Conservation (phyloP, 164 flowering plant species). For the Stephania cephalantha region DNA sequence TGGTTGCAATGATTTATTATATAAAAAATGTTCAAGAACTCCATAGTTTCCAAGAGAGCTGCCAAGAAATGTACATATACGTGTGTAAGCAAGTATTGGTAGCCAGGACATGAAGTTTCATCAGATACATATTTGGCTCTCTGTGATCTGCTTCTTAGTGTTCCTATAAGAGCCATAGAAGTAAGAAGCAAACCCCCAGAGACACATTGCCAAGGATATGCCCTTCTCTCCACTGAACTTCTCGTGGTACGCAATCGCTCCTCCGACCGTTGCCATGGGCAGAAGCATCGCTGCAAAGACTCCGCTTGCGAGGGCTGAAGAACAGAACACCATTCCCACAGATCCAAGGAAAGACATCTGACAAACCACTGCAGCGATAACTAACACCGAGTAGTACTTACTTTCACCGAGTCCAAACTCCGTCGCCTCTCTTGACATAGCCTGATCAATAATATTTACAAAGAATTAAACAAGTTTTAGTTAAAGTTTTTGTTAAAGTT, state of each 20-base stretch:
- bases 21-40: too few relatives aligned
- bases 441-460: not conserved
- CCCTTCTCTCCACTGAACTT: constrained; percentile 14
- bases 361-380: not conserved
- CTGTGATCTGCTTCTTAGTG: not conserved
- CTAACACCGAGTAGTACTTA: constrained; percentile 5
- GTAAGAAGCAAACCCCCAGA: constrained; percentile 10
- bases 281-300: not conserved
- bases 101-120: not conserved
- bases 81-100: too few relatives aligned
- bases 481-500: too few relatives aligned
- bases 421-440: constrained; percentile 8
- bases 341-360: not conserved
- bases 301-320: constrained; percentile 7
- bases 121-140: not conserved
- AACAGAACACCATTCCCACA: constrained; percentile 1
- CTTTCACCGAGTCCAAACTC: constrained; percentile 1
- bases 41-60: too few relatives aligned
- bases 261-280: not conserved
- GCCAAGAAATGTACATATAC: too few relatives aligned
- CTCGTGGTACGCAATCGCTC: not conserved
- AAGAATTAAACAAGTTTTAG: not conserved
- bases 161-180: constrained; percentile 10
- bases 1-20: too few relatives aligned
- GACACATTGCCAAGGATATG: constrained; percentile 5